phyloP scores from a whole-genome alignment of 208 protist species.

The Acanthamoeba culbertsoni region DNA sequence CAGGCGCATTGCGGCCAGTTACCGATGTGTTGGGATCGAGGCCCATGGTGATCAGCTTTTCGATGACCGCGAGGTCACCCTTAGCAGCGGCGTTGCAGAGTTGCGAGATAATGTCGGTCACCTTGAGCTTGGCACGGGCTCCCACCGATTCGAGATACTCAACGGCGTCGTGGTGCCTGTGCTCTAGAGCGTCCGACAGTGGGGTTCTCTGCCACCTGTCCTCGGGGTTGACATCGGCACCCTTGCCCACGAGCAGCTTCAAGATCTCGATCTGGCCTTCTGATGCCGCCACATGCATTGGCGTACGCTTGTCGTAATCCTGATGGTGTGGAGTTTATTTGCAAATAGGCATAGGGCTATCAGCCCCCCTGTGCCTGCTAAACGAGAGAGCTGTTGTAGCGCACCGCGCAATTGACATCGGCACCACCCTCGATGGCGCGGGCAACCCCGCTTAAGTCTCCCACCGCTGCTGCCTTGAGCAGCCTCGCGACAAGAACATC shows the following conservation, averaged over 20 bases:
- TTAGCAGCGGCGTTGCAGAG: conserved; percentile 29
- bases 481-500: background rate
- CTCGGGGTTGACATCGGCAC: conserved; percentile 59
- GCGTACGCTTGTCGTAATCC: conserved; percentile 74
- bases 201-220: background rate
- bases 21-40: background rate
- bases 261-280: conserved; percentile 66
- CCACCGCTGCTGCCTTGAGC: background rate
- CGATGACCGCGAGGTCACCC: conserved; percentile 17
- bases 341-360: no score
- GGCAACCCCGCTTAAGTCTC: background rate
- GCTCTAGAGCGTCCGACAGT: background rate
- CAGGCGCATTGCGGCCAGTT: background rate
- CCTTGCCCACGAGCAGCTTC: conserved; percentile 62
- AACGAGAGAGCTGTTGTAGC: background rate
- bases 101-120: conserved; percentile 17
- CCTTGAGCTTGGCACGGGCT: conserved; percentile 20
- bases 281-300: conserved; percentile 70
- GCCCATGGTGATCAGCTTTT: background rate
- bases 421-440: background rate
- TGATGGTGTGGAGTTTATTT: no score
- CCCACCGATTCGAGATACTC: background rate
- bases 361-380: no score
- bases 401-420: background rate
- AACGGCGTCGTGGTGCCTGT: background rate